Evolutionary conservation across 140 eudicot species (phyloP).

Genomic region (Flaveria floridana): DNA sequence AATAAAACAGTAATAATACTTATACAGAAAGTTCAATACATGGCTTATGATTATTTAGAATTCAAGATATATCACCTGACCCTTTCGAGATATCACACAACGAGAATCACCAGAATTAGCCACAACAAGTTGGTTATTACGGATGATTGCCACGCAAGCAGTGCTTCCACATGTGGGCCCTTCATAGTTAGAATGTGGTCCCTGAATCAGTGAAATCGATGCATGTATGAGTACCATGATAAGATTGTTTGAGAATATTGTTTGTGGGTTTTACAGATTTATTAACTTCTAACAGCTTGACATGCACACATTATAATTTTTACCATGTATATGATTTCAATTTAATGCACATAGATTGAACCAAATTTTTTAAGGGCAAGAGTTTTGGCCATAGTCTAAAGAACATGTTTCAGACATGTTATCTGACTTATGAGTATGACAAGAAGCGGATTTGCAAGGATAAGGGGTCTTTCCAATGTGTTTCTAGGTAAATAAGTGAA

Average conservation of each 20-base stretch:
- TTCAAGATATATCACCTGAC: slow-evolving; percentile 51
- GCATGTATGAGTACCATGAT: slow-evolving; percentile 15
- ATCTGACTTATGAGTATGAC: slow-evolving; percentile 1
- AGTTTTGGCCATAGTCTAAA: slow-evolving; percentile 9
- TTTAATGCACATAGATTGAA: slow-evolving; percentile 9
- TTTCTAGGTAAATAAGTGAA: background rate
- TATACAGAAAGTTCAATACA: background rate
- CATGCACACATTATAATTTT: slow-evolving; percentile 8
- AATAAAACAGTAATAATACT: background rate
- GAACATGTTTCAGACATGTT: slow-evolving; percentile 18
- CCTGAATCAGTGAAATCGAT: slow-evolving; percentile 41
- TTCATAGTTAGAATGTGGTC: slow-evolving; percentile 61
- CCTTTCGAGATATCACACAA: slow-evolving; percentile 85
- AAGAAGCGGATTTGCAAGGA: background rate
- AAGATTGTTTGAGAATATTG: slow-evolving; percentile 15
- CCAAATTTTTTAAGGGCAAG: background rate
- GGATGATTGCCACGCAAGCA: slow-evolving; percentile 86
- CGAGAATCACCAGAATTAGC: slow-evolving; percentile 99
- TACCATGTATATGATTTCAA: background rate
- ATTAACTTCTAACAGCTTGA: background rate
- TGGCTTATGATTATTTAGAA: background rate
- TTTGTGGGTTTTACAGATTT: slow-evolving; percentile 8
- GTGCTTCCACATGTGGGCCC: slow-evolving; percentile 93
- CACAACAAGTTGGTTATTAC: slow-evolving; percentile 63
- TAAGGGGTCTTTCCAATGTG: background rate